These are phyloP conservation scores for Cicer pinnatifidum DNA, from an alignment of 306 rosid species.

Conservation along the genomic window DNA sequence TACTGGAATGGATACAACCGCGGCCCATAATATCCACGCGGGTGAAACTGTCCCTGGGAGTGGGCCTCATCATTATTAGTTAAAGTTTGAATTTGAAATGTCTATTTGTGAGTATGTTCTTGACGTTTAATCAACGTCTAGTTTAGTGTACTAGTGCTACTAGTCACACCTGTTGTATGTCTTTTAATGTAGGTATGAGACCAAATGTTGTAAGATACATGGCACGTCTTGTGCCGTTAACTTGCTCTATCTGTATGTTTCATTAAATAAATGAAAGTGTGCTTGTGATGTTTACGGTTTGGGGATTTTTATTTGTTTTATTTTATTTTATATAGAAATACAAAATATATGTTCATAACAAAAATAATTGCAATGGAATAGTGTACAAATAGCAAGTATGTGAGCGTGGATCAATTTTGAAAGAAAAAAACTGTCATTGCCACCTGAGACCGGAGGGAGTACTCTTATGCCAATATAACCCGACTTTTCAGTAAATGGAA, in stretches of 20 bases:
- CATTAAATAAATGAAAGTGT: conserved; percentile 22
- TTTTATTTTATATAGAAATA: no score
- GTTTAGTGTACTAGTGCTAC: neutral
- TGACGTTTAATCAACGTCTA: neutral
- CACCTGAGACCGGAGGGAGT: no score
- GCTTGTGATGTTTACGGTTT: neutral
- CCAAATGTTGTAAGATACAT: neutral
- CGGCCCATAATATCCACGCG: conserved; percentile 33
- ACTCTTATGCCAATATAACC: no score
- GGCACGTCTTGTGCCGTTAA: conserved; percentile 11
- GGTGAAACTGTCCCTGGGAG: conserved; percentile 35
- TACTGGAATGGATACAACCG: conserved; percentile 44
- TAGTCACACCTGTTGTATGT: neutral
- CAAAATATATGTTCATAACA: no score
- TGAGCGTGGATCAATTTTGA: no score
- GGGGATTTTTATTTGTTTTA: neutral
- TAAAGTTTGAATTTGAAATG: conserved; percentile 37
- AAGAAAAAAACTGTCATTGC: no score
- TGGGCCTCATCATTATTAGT: conserved; percentile 33
- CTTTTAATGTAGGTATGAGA: neutral
- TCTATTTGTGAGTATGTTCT: neutral
- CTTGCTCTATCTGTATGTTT: conserved; percentile 15
- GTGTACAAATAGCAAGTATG: no score
- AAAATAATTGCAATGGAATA: no score
- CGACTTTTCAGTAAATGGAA: no score